These are phyloP conservation scores for Amauroascus verrucosus DNA, from an alignment of 2,329 filamentous ascomycete species.

Conservation along the genomic window DNA sequence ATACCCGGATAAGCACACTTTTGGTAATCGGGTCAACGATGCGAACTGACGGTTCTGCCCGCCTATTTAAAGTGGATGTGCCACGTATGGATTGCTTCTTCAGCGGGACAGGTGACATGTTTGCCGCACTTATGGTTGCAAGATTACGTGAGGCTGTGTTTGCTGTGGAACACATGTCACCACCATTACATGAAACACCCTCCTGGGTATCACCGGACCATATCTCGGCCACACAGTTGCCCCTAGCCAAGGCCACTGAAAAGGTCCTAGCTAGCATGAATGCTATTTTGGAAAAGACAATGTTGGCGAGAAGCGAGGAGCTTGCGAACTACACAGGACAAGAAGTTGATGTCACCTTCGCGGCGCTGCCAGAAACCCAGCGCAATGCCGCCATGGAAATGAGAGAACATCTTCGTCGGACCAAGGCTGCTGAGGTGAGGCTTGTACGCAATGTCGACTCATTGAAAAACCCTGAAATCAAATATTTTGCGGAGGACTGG, in stretches of 20 bases:
- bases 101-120: constrained; percentile 96
- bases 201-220: constrained; percentile 71
- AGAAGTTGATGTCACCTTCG: constrained; percentile 14
- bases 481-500: constrained; percentile 45
- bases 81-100: constrained; percentile 89
- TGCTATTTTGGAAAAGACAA: constrained; percentile 60
- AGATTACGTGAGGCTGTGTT: constrained; percentile 74
- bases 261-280: constrained; percentile 92
- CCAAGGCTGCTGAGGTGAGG: constrained; percentile 79
- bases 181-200: constrained; percentile 41
- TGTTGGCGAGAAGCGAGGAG: constrained; percentile 54
- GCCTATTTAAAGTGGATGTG: constrained; percentile 82
- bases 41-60: constrained; percentile 51
- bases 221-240: constrained; percentile 59
- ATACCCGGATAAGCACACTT: constrained; percentile 39
- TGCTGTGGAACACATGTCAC: constrained; percentile 30
- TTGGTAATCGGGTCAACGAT: constrained; percentile 70
- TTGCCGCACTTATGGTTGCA: constrained; percentile 79
- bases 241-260: constrained; percentile 71
- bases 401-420: constrained; percentile 56
- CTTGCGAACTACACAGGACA: constrained; percentile 37
- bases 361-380: constrained; percentile 29
- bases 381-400: constrained; percentile 42
- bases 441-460: constrained; percentile 65
- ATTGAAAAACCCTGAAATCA: constrained; percentile 54